phyloP scores from a whole-genome alignment of 352 stramenopile genomes.

The Thalassiosira mediterranea region DNA sequence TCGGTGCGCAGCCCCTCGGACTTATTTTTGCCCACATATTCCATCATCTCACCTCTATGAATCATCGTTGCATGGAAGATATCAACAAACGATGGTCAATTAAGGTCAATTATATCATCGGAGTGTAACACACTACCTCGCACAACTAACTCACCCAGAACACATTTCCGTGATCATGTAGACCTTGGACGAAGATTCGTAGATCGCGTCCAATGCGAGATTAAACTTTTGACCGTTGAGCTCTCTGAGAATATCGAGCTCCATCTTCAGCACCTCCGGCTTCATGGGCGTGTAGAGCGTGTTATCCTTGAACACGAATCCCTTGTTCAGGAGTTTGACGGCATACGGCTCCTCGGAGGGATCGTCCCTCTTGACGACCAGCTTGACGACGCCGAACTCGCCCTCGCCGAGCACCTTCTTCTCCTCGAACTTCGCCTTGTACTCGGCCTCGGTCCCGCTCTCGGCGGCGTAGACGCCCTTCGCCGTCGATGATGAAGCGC shows the following conservation, averaged over 20 bases:
- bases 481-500: constrained; percentile 14
- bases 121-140: too few species aligned
- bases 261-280: constrained; percentile 55
- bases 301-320: constrained; percentile 78
- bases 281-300: constrained; percentile 75
- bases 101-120: too few species aligned
- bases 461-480: constrained; percentile 55
- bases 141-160: constrained; percentile 12
- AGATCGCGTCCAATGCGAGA: constrained; percentile 60
- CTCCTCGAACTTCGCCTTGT: constrained; percentile 67
- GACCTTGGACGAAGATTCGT: constrained; percentile 71
- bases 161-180: constrained; percentile 78
- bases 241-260: constrained; percentile 73
- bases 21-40: constrained; percentile 51
- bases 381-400: constrained; percentile 77
- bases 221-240: constrained; percentile 49
- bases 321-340: constrained; percentile 74
- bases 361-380: constrained; percentile 46
- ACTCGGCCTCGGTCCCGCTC: constrained; percentile 62
- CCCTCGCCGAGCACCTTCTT: constrained; percentile 66
- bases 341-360: constrained; percentile 45
- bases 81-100: too few species aligned
- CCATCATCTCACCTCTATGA: constrained; percentile 82
- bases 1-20: constrained; percentile 59
- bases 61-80: too few species aligned